phyloP scores from a whole-genome alignment of 2,329 filamentous ascomycete genomes.

The Phialophora macrospora region DNA sequence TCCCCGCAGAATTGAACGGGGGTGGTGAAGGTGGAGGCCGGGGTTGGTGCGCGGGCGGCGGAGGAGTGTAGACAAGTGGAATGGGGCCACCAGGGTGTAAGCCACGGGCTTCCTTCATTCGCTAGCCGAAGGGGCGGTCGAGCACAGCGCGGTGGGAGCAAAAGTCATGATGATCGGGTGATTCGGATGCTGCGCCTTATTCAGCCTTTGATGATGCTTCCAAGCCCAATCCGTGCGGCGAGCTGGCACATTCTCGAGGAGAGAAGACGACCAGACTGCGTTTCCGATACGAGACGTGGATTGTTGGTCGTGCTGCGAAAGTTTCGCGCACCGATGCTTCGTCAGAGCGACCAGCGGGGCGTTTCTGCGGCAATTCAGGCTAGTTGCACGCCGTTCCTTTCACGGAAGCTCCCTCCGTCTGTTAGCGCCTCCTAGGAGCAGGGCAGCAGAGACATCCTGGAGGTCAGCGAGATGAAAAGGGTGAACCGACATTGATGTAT shows the following conservation, averaged over 20 bases:
- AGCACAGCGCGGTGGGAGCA: neutral
- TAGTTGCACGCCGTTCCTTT: neutral
- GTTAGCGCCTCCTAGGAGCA: neutral
- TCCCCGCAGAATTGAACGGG: constrained; percentile 15
- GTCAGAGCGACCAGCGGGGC: neutral
- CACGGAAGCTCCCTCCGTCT: neutral
- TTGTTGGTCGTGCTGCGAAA: neutral
- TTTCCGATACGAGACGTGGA: neutral
- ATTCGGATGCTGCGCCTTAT: constrained; percentile 14
- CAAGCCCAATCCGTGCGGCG: constrained; percentile 6
- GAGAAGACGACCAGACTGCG: neutral
- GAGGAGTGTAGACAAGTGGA: constrained; percentile 6
- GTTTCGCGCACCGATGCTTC: neutral
- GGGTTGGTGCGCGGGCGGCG: constrained; percentile 14
- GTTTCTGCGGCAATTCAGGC: neutral
- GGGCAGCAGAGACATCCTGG: neutral
- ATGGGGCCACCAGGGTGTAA: constrained; percentile 7
- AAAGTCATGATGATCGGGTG: constrained; percentile 6
- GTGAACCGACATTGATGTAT: neutral
- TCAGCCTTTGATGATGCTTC: neutral
- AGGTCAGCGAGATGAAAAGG: neutral
- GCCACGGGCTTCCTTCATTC: constrained; percentile 6
- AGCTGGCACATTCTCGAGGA: neutral
- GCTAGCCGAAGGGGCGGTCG: constrained; percentile 8
- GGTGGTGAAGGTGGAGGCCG: constrained; percentile 16